Conservation (phyloP, 1,284 basidiomycete genomes). For the Ustilago trichophora region DNA sequence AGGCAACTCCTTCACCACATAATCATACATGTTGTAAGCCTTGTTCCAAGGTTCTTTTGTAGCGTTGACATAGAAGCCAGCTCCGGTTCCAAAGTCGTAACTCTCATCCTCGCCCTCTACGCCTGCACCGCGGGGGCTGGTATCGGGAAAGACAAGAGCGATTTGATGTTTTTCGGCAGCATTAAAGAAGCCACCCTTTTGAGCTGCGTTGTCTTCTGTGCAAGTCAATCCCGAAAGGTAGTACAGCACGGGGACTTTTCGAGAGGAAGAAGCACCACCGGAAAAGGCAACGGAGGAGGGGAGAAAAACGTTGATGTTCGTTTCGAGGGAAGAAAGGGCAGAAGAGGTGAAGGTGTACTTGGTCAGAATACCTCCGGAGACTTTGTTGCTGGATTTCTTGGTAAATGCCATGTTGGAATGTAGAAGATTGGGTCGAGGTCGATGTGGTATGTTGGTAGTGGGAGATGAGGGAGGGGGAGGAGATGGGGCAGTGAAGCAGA, state of each 20-base stretch:
- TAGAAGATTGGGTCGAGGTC: neutral
- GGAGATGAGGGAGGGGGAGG: neutral
- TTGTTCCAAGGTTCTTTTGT: slow-evolving; percentile 58
- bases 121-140: slow-evolving; percentile 90
- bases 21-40: slow-evolving; percentile 63
- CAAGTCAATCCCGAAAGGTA: slow-evolving; percentile 94
- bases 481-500: neutral
- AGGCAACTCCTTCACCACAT: slow-evolving; percentile 56
- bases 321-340: slow-evolving; percentile 78
- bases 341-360: slow-evolving; percentile 69
- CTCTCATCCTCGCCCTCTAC: slow-evolving; percentile 82
- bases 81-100: slow-evolving; percentile 72
- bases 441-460: neutral
- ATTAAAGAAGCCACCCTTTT: slow-evolving; percentile 61
- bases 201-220: slow-evolving; percentile 86
- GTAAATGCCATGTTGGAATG: slow-evolving; percentile 32
- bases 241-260: slow-evolving; percentile 79
- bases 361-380: slow-evolving; percentile 48
- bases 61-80: slow-evolving; percentile 65
- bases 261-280: slow-evolving; percentile 15
- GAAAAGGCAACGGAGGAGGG: slow-evolving; percentile 74
- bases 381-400: slow-evolving; percentile 43
- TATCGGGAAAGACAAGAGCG: slow-evolving; percentile 94
- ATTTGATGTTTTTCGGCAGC: slow-evolving; percentile 70
- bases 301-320: slow-evolving; percentile 90